Evolutionary conservation across 2,329 filamentous ascomycete species (phyloP).

Genomic region (Aspergillus vadensis): DNA sequence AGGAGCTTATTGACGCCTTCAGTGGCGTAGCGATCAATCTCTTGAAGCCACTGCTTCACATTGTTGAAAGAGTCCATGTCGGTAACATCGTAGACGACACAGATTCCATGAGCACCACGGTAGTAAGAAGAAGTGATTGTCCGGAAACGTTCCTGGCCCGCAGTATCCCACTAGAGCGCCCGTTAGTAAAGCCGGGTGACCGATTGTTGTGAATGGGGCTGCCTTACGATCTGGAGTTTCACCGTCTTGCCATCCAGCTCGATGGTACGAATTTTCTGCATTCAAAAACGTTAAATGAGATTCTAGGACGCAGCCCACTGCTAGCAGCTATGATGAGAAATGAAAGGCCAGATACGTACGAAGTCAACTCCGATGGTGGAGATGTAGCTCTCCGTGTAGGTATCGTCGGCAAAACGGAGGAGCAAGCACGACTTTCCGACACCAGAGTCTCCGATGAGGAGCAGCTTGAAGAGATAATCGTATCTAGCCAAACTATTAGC

Average conservation of each 20-base stretch:
- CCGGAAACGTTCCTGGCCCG: constrained; percentile 98
- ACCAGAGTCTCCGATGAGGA: constrained; percentile 99
- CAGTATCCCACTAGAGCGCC: constrained; percentile 85
- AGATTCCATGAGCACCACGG: constrained; percentile 97
- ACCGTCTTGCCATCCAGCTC: constrained; percentile 99
- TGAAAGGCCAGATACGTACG: constrained; percentile 59
- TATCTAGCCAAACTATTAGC: constrained; percentile 66
- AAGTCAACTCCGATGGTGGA: constrained; percentile 99
- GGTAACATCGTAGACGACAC: constrained; percentile 99
- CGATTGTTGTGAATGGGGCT: background rate
- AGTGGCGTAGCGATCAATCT: constrained; percentile 98
- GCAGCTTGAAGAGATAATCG: constrained; percentile 99
- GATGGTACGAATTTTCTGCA: constrained; percentile 98
- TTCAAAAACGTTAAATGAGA: background rate
- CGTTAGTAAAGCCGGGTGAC: constrained; percentile 16
- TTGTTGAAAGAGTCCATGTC: constrained; percentile 99
- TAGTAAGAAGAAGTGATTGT: constrained; percentile 99
- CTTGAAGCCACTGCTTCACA: constrained; percentile 99
- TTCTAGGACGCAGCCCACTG: background rate
- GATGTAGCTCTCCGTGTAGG: constrained; percentile 99
- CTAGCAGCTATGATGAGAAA: background rate
- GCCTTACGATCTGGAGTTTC: constrained; percentile 94
- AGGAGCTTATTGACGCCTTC: constrained; percentile 99
- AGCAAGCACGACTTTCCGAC: constrained; percentile 99
- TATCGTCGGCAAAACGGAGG: constrained; percentile 96